phyloP scores from a whole-genome alignment of 2,329 filamentous ascomycete species.

The Xylaria sp. region DNA sequence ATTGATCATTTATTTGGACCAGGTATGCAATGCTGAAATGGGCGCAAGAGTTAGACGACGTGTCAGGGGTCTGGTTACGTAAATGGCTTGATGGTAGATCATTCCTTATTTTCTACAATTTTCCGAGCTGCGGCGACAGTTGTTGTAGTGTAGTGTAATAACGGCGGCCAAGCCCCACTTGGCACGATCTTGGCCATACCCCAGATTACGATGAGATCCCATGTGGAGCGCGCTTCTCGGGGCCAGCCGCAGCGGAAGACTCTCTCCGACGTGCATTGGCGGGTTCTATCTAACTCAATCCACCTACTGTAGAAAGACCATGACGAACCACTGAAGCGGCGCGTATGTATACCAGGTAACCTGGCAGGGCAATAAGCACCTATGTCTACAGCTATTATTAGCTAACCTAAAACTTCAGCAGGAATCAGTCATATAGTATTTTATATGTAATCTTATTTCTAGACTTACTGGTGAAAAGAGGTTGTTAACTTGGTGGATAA shows the following conservation, averaged over 20 bases:
- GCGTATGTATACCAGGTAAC: no score
- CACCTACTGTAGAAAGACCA: no score
- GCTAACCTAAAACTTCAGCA: no score
- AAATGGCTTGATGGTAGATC: not conserved
- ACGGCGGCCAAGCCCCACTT: not conserved
- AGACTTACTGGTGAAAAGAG: no score
- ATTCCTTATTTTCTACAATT: not conserved
- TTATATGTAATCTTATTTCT: no score
- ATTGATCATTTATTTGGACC: not conserved
- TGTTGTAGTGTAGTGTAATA: not conserved
- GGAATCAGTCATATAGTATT: no score
- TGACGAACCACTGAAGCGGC: no score
- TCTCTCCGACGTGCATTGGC: not conserved
- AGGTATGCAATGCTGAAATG: not conserved
- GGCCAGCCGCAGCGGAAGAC: not conserved
- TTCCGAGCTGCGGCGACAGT: not conserved
- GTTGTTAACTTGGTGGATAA: no score
- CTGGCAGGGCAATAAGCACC: no score
- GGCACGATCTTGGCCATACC: not conserved
- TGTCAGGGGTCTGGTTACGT: not conserved
- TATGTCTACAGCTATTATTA: no score
- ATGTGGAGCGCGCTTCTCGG: not conserved
- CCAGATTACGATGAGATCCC: constrained; percentile 1
- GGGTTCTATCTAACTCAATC: not conserved
- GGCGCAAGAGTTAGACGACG: not conserved